phyloP scores from a whole-genome alignment of 1,284 basidiomycete genomes.

The Leccinum fuscescens region DNA sequence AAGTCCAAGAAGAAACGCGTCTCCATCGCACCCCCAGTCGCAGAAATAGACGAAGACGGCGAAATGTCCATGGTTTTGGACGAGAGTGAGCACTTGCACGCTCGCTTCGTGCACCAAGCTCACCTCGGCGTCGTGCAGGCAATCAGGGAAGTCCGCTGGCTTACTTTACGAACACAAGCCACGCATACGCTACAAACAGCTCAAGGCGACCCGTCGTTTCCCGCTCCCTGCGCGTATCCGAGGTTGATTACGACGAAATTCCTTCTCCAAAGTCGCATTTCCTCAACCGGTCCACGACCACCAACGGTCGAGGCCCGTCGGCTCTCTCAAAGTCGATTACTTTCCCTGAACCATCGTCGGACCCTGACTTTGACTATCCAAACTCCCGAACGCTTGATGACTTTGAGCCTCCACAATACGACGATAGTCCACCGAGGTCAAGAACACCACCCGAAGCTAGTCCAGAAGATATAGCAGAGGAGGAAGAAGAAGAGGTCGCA shows the following conservation, averaged over 20 bases:
- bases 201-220: constrained; percentile 48
- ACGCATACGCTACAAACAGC: constrained; percentile 45
- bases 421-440: constrained; percentile 36
- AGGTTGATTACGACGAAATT: constrained; percentile 63
- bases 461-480: constrained; percentile 47
- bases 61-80: constrained; percentile 73
- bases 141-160: constrained; percentile 47
- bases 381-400: constrained; percentile 28
- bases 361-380: constrained; percentile 28
- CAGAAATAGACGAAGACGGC: constrained; percentile 55
- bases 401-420: constrained; percentile 35
- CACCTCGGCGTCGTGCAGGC: constrained; percentile 13
- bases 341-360: constrained; percentile 30
- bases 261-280: constrained; percentile 57
- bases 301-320: constrained; percentile 46
- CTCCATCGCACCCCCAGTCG: constrained; percentile 36
- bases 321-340: constrained; percentile 41
- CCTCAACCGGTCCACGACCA: constrained; percentile 37
- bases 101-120: constrained; percentile 3
- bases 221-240: constrained; percentile 53
- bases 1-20: constrained; percentile 47
- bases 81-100: constrained; percentile 41
- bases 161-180: constrained; percentile 53
- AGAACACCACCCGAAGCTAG: constrained; percentile 35
- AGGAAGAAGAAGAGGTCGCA: constrained; percentile 32